Percentiles rank a stretch among this genome's conserved stretches.
These are phyloP conservation scores for Solanum habrochaites DNA, from an alignment of 257 asterid species.

Conservation along the genomic window DNA sequence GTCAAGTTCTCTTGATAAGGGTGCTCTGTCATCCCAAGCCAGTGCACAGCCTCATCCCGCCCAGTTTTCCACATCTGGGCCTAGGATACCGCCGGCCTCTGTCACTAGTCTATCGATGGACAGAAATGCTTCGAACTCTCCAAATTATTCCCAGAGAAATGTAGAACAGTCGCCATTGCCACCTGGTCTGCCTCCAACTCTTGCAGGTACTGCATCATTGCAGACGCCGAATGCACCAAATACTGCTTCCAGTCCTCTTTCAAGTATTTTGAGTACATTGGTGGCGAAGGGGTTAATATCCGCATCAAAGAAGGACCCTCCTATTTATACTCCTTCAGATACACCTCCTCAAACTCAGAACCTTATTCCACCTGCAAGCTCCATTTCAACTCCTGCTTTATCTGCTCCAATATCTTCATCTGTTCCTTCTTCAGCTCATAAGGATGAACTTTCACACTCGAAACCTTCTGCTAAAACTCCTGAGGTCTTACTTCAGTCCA, in stretches of 20 bases:
- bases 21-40: constrained; percentile 12
- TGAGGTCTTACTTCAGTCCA: constrained; percentile 17
- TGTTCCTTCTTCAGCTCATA: constrained; percentile 18
- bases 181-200: constrained; percentile 19
- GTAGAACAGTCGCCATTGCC: constrained; percentile 22
- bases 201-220: constrained; percentile 16
- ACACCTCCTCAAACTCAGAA: constrained; percentile 24
- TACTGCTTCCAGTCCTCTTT: constrained; percentile 52
- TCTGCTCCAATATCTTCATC: constrained; percentile 25
- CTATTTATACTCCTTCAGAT: constrained; percentile 13
- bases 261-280: constrained; percentile 73
- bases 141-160: constrained; percentile 22
- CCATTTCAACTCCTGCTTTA: constrained; percentile 23
- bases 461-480: constrained; percentile 17
- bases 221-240: constrained; percentile 18
- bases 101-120: constrained; percentile 3
- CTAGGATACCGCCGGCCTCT: background rate
- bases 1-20: constrained; percentile 19
- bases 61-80: background rate
- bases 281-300: constrained; percentile 79
- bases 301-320: constrained; percentile 38
- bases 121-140: constrained; percentile 8
- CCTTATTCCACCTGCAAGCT: constrained; percentile 18
- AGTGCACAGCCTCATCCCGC: constrained; percentile 10
- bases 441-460: constrained; percentile 15